phyloP scores from a whole-genome alignment of 2,329 filamentous ascomycete genomes.

The Cadophora malorum region DNA sequence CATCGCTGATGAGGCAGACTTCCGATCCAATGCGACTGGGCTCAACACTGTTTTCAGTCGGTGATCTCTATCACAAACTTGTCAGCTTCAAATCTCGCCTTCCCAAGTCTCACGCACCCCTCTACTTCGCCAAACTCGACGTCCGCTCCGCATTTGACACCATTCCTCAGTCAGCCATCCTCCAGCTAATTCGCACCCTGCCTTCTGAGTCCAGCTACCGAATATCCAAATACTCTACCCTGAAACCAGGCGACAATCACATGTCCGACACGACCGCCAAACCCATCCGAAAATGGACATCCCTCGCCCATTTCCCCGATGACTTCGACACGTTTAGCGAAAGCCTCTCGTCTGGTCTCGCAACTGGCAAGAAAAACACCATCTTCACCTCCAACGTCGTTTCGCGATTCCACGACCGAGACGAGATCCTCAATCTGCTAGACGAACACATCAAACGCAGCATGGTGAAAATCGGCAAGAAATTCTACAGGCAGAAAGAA shows the following conservation, averaged over 20 bases:
- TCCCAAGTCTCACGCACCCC: conserved; percentile 46
- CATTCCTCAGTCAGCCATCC: conserved; percentile 80
- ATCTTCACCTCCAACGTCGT: conserved; percentile 77
- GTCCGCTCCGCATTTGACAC: conserved; percentile 94
- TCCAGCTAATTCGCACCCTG: conserved; percentile 68
- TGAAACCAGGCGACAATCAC: conserved; percentile 55
- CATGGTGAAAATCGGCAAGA: conserved; percentile 86
- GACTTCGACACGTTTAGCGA: conserved; percentile 44
- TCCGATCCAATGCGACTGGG: conserved; percentile 69
- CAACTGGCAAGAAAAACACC: conserved; percentile 59
- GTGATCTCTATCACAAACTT: conserved; percentile 78
- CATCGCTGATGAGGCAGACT: conserved; percentile 45
- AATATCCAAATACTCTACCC: conserved; percentile 76
- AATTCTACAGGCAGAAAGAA: conserved; percentile 82
- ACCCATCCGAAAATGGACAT: conserved; percentile 42
- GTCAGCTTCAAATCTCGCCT: conserved; percentile 69
- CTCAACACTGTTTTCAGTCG: conserved; percentile 79
- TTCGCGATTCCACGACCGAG: conserved; percentile 61
- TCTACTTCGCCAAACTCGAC: conserved; percentile 94
- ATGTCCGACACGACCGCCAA: conserved; percentile 29
- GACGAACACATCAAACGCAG: conserved; percentile 83
- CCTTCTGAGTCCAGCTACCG: conserved; percentile 67
- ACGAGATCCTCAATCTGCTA: conserved; percentile 72
- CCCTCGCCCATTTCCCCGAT: conserved; percentile 40
- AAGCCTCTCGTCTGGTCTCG: conserved; percentile 37